A percentile compares a stretch with the other conserved stretches of the same genome.
phyloP scores from a whole-genome alignment of 1,139 yeast genomes.

The Blastobotrys proliferans region DNA sequence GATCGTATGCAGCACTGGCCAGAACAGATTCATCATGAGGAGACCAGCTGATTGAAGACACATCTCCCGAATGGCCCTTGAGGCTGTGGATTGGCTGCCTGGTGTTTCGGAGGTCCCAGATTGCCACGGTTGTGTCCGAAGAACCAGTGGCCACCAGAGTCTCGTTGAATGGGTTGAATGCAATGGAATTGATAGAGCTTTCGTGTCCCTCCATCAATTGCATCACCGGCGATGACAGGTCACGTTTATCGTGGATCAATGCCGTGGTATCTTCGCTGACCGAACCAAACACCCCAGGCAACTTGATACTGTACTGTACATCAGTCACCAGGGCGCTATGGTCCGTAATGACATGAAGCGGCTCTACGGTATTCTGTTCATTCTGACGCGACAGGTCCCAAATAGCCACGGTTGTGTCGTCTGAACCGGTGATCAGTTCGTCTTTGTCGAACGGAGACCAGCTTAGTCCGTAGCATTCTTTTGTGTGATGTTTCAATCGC shows the following conservation, averaged over 20 bases:
- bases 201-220: slow-evolving; percentile 32
- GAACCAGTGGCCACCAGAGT: slow-evolving; percentile 68
- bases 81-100: slow-evolving; percentile 34
- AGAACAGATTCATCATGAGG: slow-evolving; percentile 57
- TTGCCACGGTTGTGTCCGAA: slow-evolving; percentile 49
- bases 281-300: slow-evolving; percentile 59
- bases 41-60: slow-evolving; percentile 78
- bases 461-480: slow-evolving; percentile 68
- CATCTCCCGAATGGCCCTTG: slow-evolving; percentile 54
- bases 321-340: slow-evolving; percentile 38
- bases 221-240: slow-evolving; percentile 18
- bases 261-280: slow-evolving; percentile 70
- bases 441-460: slow-evolving; percentile 45
- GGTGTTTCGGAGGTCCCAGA: slow-evolving; percentile 65
- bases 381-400: slow-evolving; percentile 50
- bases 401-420: slow-evolving; percentile 62
- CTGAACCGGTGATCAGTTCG: slow-evolving; percentile 59
- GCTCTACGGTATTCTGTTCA: slow-evolving; percentile 16
- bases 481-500: slow-evolving; percentile 52
- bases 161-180: slow-evolving; percentile 55
- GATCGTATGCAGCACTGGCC: slow-evolving; percentile 73
- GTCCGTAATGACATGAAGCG: slow-evolving; percentile 25
- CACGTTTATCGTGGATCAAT: slow-evolving; percentile 66
- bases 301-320: slow-evolving; percentile 43
- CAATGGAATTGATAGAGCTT: slow-evolving; percentile 59